Evolutionary conservation across 805 yeast species (phyloP).

Genomic region (Ogataea haglerorum): DNA sequence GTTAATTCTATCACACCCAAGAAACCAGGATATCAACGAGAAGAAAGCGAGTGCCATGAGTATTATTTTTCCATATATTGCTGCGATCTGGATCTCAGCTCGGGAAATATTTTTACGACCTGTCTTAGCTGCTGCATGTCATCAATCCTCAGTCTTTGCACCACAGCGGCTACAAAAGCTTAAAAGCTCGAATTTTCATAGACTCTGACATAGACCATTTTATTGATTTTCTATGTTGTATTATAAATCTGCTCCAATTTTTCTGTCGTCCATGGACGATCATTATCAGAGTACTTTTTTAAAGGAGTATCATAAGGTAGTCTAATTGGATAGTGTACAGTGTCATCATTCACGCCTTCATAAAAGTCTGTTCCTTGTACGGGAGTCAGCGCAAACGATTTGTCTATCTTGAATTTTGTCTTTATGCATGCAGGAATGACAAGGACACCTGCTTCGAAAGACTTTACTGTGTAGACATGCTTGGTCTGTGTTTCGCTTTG

Average conservation of each 20-base stretch:
- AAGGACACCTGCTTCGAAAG: conserved; percentile 56
- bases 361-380: conserved; percentile 37
- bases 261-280: conserved; percentile 49
- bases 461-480: conserved; percentile 36
- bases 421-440: conserved; percentile 33
- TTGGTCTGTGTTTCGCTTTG: conserved; percentile 8
- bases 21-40: conserved; percentile 25
- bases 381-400: conserved; percentile 37
- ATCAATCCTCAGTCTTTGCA: conserved; percentile 10
- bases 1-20: conserved; percentile 13
- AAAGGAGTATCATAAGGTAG: conserved; percentile 58
- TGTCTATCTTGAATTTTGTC: conserved; percentile 4
- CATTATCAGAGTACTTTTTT: conserved; percentile 34
- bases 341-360: neutral
- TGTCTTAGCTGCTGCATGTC: conserved; percentile 14
- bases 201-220: too few species aligned
- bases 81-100: conserved; percentile 7
- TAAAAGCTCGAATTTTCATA: neutral
- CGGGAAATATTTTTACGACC: conserved; percentile 11
- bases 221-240: neutral
- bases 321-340: conserved; percentile 36
- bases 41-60: conserved; percentile 30
- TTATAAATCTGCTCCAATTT: conserved; percentile 15
- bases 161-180: conserved; percentile 9
- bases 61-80: conserved; percentile 21